phyloP scores from a whole-genome alignment of 768 basidiomycete species.

The Kwoniella sp. region DNA sequence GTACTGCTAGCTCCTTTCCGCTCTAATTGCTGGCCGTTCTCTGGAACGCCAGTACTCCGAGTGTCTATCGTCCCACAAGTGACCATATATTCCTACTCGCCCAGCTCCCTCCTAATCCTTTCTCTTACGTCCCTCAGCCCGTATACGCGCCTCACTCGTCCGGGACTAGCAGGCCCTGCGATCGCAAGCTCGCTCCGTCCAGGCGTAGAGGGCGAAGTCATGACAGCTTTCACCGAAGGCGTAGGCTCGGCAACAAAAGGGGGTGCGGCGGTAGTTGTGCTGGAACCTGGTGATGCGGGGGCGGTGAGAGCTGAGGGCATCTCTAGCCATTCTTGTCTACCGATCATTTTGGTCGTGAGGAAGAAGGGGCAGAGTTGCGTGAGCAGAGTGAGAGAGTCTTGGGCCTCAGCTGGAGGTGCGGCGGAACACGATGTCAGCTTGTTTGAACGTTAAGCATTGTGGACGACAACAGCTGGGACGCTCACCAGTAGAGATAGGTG shows the following conservation, averaged over 20 bases:
- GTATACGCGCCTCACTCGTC: slow-evolving; percentile 41
- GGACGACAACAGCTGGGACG: background rate
- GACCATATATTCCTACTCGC: slow-evolving; percentile 22
- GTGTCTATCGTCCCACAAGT: too few relatives aligned
- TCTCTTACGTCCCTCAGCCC: slow-evolving; percentile 56
- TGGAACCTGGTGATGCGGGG: slow-evolving; percentile 25
- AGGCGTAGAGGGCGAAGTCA: slow-evolving; percentile 19
- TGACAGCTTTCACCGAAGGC: background rate
- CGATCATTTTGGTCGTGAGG: slow-evolving; percentile 43
- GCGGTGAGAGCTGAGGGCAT: slow-evolving; percentile 43
- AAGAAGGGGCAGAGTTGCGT: slow-evolving; percentile 55
- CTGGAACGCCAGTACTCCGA: too few relatives aligned
- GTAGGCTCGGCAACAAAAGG: slow-evolving; percentile 10
- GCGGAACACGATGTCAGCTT: background rate
- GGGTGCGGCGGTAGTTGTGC: background rate
- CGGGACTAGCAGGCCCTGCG: slow-evolving; percentile 51
- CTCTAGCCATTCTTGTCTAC: slow-evolving; percentile 53
- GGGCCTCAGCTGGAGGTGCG: slow-evolving; percentile 55
- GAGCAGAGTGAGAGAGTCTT: slow-evolving; percentile 51
- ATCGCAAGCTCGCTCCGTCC: slow-evolving; percentile 15
- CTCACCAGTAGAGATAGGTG: slow-evolving; percentile 54
- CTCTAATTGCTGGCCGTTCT: too few relatives aligned
- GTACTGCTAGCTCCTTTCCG: too few relatives aligned
- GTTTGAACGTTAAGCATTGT: background rate
- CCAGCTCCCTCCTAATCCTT: slow-evolving; percentile 53